Evolutionary conservation across 2,329 filamentous ascomycete genomes (phyloP).

Genomic region (Alternaria brassicicola): DNA sequence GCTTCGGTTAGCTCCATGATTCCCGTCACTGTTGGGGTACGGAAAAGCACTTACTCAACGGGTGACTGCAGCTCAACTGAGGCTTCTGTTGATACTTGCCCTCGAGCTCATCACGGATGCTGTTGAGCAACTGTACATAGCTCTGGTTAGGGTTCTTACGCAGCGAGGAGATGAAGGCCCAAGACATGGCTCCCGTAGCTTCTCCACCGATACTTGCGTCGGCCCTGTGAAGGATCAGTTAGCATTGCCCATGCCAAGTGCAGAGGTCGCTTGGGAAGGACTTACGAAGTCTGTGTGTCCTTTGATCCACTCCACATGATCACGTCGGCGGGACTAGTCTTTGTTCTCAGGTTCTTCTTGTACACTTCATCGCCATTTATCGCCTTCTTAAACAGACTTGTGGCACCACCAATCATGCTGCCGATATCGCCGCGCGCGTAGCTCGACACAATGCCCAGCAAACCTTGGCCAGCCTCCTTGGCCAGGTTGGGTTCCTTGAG

Average conservation of each 20-base stretch:
- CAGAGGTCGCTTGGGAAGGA: conserved; percentile 32
- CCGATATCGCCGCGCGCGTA: conserved; percentile 85
- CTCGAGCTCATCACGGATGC: conserved; percentile 85
- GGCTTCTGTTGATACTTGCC: conserved; percentile 93
- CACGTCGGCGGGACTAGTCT: conserved; percentile 93
- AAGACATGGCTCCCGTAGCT: conserved; percentile 97
- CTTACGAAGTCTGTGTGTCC: conserved; percentile 90
- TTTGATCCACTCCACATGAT: conserved; percentile 98
- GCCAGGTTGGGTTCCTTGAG: conserved; percentile 82
- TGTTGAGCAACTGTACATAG: conserved; percentile 95
- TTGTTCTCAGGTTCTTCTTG: conserved; percentile 81
- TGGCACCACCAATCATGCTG: conserved; percentile 79
- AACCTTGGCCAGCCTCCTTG: conserved; percentile 76
- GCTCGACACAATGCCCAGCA: conserved; percentile 73
- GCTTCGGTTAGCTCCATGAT: neutral
- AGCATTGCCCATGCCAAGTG: neutral
- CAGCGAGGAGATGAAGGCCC: conserved; percentile 89
- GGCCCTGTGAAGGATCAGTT: conserved; percentile 61
- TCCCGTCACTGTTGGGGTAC: neutral
- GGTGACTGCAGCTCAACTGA: conserved; percentile 94
- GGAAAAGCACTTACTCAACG: conserved; percentile 72
- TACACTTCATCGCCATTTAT: conserved; percentile 78
- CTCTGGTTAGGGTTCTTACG: conserved; percentile 94
- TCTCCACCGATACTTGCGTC: conserved; percentile 87
- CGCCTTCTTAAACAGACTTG: conserved; percentile 86